These are phyloP conservation scores for Fusarium transvaalense DNA, from an alignment of 2,329 filamentous ascomycete species.

Conservation along the genomic window DNA sequence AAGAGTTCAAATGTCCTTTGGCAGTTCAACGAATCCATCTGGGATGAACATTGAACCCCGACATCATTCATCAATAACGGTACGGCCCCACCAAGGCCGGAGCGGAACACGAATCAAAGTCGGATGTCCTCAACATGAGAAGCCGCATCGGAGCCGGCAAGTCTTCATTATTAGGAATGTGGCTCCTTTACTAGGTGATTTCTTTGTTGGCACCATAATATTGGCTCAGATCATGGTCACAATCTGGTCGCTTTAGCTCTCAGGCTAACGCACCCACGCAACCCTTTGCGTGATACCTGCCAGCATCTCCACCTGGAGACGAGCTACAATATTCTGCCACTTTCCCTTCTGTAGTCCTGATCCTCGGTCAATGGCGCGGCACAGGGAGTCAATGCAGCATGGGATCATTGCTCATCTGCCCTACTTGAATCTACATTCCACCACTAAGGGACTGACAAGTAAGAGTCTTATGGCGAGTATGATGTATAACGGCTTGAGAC, in stretches of 20 bases:
- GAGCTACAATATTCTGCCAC: slow-evolving; percentile 17
- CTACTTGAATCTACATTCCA: slow-evolving; percentile 26
- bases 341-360: slow-evolving; percentile 29
- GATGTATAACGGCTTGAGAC: slow-evolving; percentile 18
- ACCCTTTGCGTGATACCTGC: slow-evolving; percentile 15
- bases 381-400: slow-evolving; percentile 9
- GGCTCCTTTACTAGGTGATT: slow-evolving; percentile 24
- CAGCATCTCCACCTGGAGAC: slow-evolving; percentile 19
- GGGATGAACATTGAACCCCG: neutral
- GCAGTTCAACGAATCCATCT: neutral
- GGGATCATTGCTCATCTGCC: slow-evolving; percentile 20
- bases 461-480: slow-evolving; percentile 26
- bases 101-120: slow-evolving; percentile 20
- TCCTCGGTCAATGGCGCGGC: slow-evolving; percentile 18
- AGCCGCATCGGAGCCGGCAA: slow-evolving; percentile 18
- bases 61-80: neutral
- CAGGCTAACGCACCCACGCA: slow-evolving; percentile 28
- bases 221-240: slow-evolving; percentile 29
- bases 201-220: slow-evolving; percentile 30
- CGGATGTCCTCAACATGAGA: slow-evolving; percentile 10
- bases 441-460: slow-evolving; percentile 41
- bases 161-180: slow-evolving; percentile 10
- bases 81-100: slow-evolving; percentile 36
- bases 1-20: too few species aligned
- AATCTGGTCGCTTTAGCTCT: slow-evolving; percentile 37